A percentile compares a stretch with the other conserved stretches of the same genome.
These are phyloP conservation scores for Pseudopithomyces chartarum DNA, from an alignment of 2,329 filamentous ascomycete species.

Conservation along the genomic window DNA sequence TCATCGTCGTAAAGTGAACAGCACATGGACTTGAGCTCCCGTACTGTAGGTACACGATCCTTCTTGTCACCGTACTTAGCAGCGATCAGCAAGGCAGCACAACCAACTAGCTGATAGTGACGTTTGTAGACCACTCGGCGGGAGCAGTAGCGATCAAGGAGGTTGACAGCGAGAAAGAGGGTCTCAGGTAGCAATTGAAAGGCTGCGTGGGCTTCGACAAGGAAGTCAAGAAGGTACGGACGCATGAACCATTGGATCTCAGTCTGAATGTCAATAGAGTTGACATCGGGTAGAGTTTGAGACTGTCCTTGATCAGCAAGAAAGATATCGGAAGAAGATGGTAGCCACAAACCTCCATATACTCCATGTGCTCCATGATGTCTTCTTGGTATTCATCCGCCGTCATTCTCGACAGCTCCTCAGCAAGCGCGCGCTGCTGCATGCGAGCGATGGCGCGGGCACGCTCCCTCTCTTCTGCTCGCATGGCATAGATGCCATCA, in stretches of 20 bases:
- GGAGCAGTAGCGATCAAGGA: slow-evolving; percentile 97
- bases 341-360: slow-evolving; percentile 76
- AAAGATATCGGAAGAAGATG: slow-evolving; percentile 9
- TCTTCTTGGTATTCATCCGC: slow-evolving; percentile 93
- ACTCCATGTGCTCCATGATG: slow-evolving; percentile 89
- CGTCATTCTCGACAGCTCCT: slow-evolving; percentile 83
- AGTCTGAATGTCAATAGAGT: slow-evolving; percentile 97
- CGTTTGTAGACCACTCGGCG: slow-evolving; percentile 98
- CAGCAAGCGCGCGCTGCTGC: slow-evolving; percentile 84
- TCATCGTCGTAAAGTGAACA: slow-evolving; percentile 97
- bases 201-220: slow-evolving; percentile 94
- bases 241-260: slow-evolving; percentile 99
- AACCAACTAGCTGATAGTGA: slow-evolving; percentile 97
- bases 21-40: slow-evolving; percentile 98
- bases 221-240: slow-evolving; percentile 95
- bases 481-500: slow-evolving; percentile 57
- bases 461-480: slow-evolving; percentile 74
- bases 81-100: slow-evolving; percentile 91
- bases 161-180: slow-evolving; percentile 93
- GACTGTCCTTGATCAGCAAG: slow-evolving; percentile 54
- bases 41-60: slow-evolving; percentile 95
- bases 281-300: slow-evolving; percentile 92
- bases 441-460: slow-evolving; percentile 79
- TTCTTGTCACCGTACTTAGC: slow-evolving; percentile 99
- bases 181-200: slow-evolving; percentile 95